These are phyloP conservation scores for Coemansia sp. DNA, from an alignment of 192 early-diverging fungal genomes.

Conservation along the genomic window DNA sequence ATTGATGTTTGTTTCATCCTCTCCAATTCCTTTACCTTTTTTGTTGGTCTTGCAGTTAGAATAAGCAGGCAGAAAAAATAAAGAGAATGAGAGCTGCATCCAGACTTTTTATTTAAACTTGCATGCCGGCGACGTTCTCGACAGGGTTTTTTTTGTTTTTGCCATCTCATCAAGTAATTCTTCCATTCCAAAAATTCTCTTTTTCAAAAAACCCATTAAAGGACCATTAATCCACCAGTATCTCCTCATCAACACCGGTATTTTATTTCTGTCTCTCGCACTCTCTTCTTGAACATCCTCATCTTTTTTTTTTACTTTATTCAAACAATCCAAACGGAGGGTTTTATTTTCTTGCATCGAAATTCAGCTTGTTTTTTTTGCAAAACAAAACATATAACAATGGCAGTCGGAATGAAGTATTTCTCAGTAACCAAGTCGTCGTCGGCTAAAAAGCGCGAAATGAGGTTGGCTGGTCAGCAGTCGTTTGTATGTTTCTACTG, in stretches of 20 bases:
- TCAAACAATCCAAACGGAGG: too few relatives aligned
- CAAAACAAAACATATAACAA: background rate
- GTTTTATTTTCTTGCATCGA: background rate
- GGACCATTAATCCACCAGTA: too few relatives aligned
- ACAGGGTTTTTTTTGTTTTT: background rate
- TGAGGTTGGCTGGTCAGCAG: slow-evolving; percentile 35
- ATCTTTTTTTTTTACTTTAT: too few relatives aligned
- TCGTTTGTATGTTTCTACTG: slow-evolving; percentile 55
- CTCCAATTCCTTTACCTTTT: background rate
- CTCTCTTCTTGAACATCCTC: too few relatives aligned
- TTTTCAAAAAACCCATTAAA: background rate
- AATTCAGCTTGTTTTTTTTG: background rate
- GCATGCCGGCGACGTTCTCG: background rate
- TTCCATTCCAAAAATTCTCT: slow-evolving; percentile 6
- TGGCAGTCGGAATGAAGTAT: background rate
- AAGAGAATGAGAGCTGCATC: background rate
- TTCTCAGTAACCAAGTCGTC: slow-evolving; percentile 4
- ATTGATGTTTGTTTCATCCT: slow-evolving; percentile 2
- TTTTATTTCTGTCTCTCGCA: too few relatives aligned
- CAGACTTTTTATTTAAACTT: slow-evolving; percentile 6
- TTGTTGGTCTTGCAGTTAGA: background rate
- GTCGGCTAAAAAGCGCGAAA: slow-evolving; percentile 19
- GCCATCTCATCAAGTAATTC: background rate
- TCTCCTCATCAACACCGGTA: too few relatives aligned
- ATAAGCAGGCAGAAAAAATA: too few relatives aligned